Base-by-base conservation (phyloP, 257 asterid genomes). In the Lithospermum erythrorhizon region DNA sequence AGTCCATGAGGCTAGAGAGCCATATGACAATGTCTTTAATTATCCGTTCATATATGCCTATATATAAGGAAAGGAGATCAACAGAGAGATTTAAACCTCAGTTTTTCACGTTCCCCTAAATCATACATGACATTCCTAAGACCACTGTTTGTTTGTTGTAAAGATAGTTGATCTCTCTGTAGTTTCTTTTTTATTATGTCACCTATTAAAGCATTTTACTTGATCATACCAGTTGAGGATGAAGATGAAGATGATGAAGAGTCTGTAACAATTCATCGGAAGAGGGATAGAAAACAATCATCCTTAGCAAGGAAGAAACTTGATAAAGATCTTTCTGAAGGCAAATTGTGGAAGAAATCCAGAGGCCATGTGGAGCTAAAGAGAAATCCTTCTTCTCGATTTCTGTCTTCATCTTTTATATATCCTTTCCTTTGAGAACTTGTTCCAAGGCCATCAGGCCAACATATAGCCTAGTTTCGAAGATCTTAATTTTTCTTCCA, bases 341-440 rank as follows among this genome's bases (percentile, higher is more conserved):
- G 75, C 77, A 85, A 83, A 74, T 67, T 74, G 24, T 80, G 68
- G 83, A 89, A 85, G 82, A 90, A 87, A 73, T 68, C 65, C 8
- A 80, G 65, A 79, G 95, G 82, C 29, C 83, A 76, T 15, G 87
- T 87, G 58, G 98, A 90, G 98, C 96, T 87, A 76, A 56, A 3
- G 35, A 56, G 60, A 56, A 21, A 53, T 32, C 41, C 6, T 32
- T 32, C 41, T 4, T 8, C 9, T 32, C 65, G 59, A 17, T 32
- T 14, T 2, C 19, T 18, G 55, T 51, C 55, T 0, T 16, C 21
- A 51, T 51, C 17, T 55, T 32, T 2, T 32, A 32, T 32, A 32
- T 32, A 4, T 32, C 6, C 41, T 32, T 4, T 32, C 41, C 41
- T 0, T 32, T 32, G 41, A 32, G 41, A 32, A 8, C 9, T 32